A percentile compares a stretch with the other conserved stretches of the same genome.
Evolutionary conservation across 192 early-diverging fungal species (phyloP).

Genomic region (Backusella psychrophila): DNA sequence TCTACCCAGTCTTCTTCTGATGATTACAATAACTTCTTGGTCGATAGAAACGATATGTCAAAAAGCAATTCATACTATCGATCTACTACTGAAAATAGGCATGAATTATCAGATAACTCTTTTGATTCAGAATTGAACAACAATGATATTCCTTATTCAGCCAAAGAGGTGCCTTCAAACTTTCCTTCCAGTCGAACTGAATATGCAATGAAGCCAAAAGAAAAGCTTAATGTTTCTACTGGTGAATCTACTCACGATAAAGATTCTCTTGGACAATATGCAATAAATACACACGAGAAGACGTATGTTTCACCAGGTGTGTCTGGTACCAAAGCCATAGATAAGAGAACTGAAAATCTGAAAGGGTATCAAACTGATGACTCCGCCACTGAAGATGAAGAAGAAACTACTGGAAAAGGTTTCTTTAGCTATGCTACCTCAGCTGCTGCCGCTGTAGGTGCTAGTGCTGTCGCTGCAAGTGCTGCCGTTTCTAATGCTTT

Average conservation of each 20-base stretch:
- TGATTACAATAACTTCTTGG: not conserved
- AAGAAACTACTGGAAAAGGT: not conserved
- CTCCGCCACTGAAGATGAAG: not conserved
- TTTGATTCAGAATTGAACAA: not conserved
- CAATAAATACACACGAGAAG: not conserved
- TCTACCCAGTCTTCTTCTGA: not conserved
- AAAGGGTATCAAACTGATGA: not conserved
- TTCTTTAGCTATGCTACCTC: not conserved
- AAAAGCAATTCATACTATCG: not conserved
- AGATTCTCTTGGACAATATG: not conserved
- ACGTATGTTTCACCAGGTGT: not conserved
- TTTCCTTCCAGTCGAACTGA: not conserved
- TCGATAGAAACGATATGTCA: not conserved
- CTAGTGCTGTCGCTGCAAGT: not conserved
- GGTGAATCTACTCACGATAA: not conserved
- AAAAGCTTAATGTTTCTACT: not conserved
- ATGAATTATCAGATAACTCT: not conserved
- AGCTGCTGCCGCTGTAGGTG: constrained; percentile 7
- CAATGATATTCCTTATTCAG: not conserved
- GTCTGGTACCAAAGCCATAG: not conserved
- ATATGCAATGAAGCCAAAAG: not conserved
- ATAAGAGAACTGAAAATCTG: not conserved
- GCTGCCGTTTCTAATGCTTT: not conserved
- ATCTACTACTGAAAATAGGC: constrained; percentile 1
- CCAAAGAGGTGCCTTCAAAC: not conserved